Conservation (phyloP, 73 alveolate genomes). For the Tetrahymena elliotti region DNA sequence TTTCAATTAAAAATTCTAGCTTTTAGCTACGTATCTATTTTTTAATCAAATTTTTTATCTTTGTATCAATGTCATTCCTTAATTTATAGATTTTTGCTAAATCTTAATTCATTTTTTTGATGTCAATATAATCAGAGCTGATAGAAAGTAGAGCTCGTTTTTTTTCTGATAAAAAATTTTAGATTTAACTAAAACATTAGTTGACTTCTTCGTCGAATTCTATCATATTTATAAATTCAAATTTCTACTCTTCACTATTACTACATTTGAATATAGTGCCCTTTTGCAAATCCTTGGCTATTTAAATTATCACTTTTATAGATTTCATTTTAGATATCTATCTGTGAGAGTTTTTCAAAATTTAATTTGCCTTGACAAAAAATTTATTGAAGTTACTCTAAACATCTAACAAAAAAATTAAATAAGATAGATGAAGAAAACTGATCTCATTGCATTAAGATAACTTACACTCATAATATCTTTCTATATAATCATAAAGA, state of each 20-base stretch:
- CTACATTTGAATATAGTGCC: not conserved
- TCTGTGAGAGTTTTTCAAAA: not conserved
- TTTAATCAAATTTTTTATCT: not conserved
- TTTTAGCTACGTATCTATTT: not conserved
- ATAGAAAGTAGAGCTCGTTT: not conserved
- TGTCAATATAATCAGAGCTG: not conserved
- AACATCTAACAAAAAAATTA: not conserved
- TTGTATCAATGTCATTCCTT: not conserved
- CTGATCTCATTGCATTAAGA: not conserved
- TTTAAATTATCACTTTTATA: not conserved
- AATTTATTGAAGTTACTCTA: not conserved
- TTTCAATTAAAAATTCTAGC: not conserved
- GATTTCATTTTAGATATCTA: not conserved
- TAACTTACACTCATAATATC: not conserved
- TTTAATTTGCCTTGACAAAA: not conserved
- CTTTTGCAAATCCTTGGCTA: not conserved
- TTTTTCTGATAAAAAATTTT: not conserved
- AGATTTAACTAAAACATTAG: not conserved
- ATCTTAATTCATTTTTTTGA: not conserved
- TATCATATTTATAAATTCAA: not conserved
- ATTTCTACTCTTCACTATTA: not conserved
- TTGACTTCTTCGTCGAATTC: not conserved
- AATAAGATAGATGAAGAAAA: not conserved
- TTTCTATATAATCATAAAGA: not conserved
- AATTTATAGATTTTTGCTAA: not conserved